Evolutionary conservation across 345 rosid genomes (phyloP).

Genomic region (Litchi chinensis): DNA sequence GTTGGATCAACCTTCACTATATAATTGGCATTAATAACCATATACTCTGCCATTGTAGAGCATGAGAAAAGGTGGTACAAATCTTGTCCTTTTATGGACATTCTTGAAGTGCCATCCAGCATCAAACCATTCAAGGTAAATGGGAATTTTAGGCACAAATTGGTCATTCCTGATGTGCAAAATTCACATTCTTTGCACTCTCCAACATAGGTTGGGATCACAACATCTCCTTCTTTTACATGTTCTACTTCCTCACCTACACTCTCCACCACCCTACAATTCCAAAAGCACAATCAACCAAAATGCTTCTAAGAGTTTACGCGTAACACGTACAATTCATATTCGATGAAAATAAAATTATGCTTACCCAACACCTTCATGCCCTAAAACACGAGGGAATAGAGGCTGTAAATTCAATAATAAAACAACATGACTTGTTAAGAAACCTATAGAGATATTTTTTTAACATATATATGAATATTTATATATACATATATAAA

Average conservation of each 20-base stretch:
- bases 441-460: no score
- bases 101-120: slow-evolving; percentile 59
- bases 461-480: no score
- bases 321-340: no score
- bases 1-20: slow-evolving; percentile 48
- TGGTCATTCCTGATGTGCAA: slow-evolving; percentile 46
- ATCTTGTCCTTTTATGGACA: slow-evolving; percentile 51
- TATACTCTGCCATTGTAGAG: slow-evolving; percentile 70
- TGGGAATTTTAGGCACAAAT: slow-evolving; percentile 54
- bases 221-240: slow-evolving; percentile 56
- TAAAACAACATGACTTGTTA: not conserved
- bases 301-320: no score
- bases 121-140: slow-evolving; percentile 34
- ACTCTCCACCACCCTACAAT: slow-evolving; percentile 59
- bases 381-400: slow-evolving; percentile 76
- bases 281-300: not conserved
- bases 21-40: slow-evolving; percentile 49
- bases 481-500: no score
- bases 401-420: slow-evolving; percentile 33
- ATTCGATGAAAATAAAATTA: no score
- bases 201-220: slow-evolving; percentile 51
- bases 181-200: slow-evolving; percentile 68
- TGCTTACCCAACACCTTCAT: slow-evolving; percentile 77
- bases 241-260: slow-evolving; percentile 54
- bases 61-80: slow-evolving; percentile 53